These are phyloP conservation scores for Spathaspora passalidarum DNA, from an alignment of 805 yeast species.

Conservation along the genomic window DNA sequence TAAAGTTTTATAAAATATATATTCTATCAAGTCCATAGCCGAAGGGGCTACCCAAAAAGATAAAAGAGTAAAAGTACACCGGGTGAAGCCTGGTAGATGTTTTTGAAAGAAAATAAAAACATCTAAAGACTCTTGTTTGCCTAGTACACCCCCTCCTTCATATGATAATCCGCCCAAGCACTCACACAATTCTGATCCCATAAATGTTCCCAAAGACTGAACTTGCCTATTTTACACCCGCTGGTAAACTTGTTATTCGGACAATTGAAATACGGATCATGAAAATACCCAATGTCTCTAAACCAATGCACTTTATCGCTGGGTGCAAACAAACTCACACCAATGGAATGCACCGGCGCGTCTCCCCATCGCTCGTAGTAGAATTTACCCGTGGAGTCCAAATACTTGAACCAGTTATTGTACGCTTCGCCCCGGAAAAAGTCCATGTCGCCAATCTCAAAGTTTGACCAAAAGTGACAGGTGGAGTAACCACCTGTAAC, in stretches of 20 bases:
- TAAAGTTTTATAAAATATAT: neutral
- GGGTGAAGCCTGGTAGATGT: too few species aligned
- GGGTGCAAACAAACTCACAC: constrained; percentile 68
- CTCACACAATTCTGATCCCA: constrained; percentile 73
- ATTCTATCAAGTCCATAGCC: too few species aligned
- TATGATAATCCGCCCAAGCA: constrained; percentile 55
- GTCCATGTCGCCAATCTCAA: constrained; percentile 83
- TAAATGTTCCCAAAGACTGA: constrained; percentile 49
- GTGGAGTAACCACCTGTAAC: constrained; percentile 52
- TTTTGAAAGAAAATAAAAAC: too few species aligned
- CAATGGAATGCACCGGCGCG: constrained; percentile 85
- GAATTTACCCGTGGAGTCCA: constrained; percentile 74
- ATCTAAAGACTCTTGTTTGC: too few species aligned
- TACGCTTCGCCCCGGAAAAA: constrained; percentile 72
- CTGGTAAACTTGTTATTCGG: constrained; percentile 50
- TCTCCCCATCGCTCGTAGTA: constrained; percentile 94
- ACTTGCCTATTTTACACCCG: constrained; percentile 53
- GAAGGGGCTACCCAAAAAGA: too few species aligned
- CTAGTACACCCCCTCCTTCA: constrained; percentile 10
- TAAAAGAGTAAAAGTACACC: too few species aligned
- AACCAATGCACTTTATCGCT: constrained; percentile 78
- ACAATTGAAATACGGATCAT: constrained; percentile 73
- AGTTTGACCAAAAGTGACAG: constrained; percentile 91
- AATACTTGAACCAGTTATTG: constrained; percentile 54
- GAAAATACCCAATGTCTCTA: constrained; percentile 76